Conservation (phyloP, 148 eudicot genomes). For the Rhododendron griersonianum region DNA sequence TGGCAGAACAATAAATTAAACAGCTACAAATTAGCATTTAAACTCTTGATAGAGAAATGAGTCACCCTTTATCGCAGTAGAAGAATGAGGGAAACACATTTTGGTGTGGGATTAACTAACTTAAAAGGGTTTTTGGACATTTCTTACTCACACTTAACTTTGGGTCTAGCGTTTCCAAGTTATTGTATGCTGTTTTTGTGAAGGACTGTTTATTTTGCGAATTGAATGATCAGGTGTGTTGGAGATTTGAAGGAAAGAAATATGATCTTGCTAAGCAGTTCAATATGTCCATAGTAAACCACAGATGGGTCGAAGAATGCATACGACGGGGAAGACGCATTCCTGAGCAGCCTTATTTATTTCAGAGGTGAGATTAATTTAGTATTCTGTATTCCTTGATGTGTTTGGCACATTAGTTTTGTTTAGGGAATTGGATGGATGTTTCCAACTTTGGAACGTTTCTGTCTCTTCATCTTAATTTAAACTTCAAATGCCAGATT, state of each 20-base stretch:
- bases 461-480: not conserved
- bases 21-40: not conserved
- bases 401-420: not conserved
- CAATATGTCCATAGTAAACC: conserved; percentile 58
- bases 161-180: not conserved
- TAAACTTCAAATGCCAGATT: not conserved
- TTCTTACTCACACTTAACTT: not conserved
- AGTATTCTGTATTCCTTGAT: not conserved
- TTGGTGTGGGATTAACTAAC: not conserved
- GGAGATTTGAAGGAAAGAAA: conserved; percentile 76
- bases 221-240: conserved; percentile 56
- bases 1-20: not conserved
- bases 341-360: conserved; percentile 54
- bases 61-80: not conserved
- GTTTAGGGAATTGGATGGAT: not conserved
- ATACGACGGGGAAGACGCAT: conserved; percentile 57
- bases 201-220: not conserved
- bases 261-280: conserved; percentile 64
- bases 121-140: not conserved
- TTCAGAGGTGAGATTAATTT: conserved; percentile 41
- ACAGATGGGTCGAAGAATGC: conserved; percentile 88
- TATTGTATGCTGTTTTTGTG: not conserved
- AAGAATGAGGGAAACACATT: not conserved
- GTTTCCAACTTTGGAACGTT: not conserved
- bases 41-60: not conserved